These are phyloP conservation scores for Trapa incisa DNA, from an alignment of 345 rosid species.

Conservation along the genomic window DNA sequence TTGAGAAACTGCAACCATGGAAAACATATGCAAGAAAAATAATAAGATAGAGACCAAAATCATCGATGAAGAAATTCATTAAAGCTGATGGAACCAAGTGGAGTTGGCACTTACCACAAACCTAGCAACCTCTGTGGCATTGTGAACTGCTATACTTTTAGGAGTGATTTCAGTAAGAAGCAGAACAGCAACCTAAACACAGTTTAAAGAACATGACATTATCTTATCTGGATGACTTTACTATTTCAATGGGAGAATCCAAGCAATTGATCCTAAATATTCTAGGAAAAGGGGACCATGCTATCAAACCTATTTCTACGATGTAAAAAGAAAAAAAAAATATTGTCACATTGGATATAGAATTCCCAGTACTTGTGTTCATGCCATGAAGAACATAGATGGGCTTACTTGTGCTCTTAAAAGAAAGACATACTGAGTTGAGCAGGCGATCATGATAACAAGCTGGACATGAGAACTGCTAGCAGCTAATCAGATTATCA, in stretches of 20 bases:
- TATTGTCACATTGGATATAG: neutral
- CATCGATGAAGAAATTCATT: neutral
- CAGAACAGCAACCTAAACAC: conserved; percentile 66
- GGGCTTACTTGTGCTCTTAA: neutral
- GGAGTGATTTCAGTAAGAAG: conserved; percentile 98
- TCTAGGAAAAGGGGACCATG: neutral
- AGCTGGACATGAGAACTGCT: neutral
- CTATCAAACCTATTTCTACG: neutral
- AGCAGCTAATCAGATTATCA: neutral
- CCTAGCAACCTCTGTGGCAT: conserved; percentile 89
- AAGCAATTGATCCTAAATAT: neutral
- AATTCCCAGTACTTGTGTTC: too few relatives aligned
- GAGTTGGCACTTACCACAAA: conserved; percentile 58
- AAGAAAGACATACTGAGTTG: neutral
- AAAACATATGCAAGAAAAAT: neutral
- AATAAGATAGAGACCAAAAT: conserved; percentile 2
- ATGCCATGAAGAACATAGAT: neutral
- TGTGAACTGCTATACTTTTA: conserved; percentile 93
- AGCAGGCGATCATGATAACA: neutral
- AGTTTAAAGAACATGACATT: neutral
- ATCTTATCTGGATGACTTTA: neutral
- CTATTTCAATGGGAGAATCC: neutral
- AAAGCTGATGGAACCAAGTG: conserved; percentile 4
- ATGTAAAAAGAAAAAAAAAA: neutral
- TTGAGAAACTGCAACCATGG: neutral